Evolutionary conservation across 2,329 filamentous ascomycete genomes (phyloP), one percentile per base, ranked within the genome.

Genomic region (Fusarium beomiforme): DNA sequence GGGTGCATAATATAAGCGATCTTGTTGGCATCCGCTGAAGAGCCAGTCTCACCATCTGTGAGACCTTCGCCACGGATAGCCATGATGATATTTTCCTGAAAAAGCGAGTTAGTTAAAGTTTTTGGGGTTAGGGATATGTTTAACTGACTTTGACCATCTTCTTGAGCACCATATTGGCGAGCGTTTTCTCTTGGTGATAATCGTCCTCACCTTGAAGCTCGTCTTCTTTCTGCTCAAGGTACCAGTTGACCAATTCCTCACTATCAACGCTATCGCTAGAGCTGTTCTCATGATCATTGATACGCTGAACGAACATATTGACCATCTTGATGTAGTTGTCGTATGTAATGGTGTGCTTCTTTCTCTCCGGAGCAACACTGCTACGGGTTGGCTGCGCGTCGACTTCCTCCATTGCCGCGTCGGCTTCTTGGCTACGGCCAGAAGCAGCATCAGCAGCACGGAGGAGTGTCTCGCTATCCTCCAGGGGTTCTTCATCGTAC

Each of bases 321-420:
- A 97, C 89, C 80, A 98, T 97, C 77, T 89, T 88, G 79, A 95
- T 93, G 82, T 97, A 99, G 81, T 97, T 96, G 77, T 98, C 95
- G 77, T 97, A 97, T 6, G 94, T 97, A 78, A 99, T 95, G 77
- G 94, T 96, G 58, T 93, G 96, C 83, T 92, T 94, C 74, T 86
- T 85, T 53, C 85, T 84, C 37, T 67, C 67, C 5, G 76, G 69
- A 10, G 58, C 60, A 76, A 78, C 36, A 81, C 81, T 26, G 80
- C 82, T 59, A 81, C 83, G 26, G 77, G 82, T 46, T 77, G 80
- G 26, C 81, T 81, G 67, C 23, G 67, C 59, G 16, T 82, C 79
- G 37, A 81, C 78, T 14, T 79, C 81, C 3, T 77, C 82, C 72
- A 82, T 85, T 24, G 81, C 79, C 9, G 80, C 83, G 37, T 86